Percentiles rank a stretch among this genome's conserved stretches.
Conservation (phyloP, 179 eudicot species). For the Patellifolia procumbens region DNA sequence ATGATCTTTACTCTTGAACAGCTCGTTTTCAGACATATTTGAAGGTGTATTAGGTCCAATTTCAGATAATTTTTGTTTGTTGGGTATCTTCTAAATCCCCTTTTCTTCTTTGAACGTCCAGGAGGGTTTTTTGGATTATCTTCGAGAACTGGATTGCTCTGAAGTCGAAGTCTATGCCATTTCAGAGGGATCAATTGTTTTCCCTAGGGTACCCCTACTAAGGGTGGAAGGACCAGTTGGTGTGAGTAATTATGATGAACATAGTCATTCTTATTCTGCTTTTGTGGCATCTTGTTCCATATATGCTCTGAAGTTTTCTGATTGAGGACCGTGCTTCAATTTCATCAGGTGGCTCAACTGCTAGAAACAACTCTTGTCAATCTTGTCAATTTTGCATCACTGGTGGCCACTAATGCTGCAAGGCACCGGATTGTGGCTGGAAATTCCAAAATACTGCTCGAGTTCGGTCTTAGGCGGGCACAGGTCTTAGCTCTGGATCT, state of each 20-base stretch:
- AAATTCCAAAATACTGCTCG: conserved; percentile 77
- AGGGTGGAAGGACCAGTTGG: conserved; percentile 94
- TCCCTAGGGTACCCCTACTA: conserved; percentile 83
- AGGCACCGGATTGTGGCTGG: conserved; percentile 97
- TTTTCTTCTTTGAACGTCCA: conserved; percentile 11
- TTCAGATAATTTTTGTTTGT: not conserved
- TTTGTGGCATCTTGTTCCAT: not conserved
- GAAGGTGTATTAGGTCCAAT: not conserved
- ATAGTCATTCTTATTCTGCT: not conserved
- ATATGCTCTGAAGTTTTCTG: not conserved
- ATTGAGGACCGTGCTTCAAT: not conserved
- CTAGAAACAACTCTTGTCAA: conserved; percentile 93
- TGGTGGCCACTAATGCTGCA: conserved; percentile 96
- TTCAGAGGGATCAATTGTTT: conserved; percentile 88
- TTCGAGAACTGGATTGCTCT: conserved; percentile 85
- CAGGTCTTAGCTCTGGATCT: conserved; percentile 50
- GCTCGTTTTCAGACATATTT: not conserved
- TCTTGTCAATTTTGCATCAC: conserved; percentile 88
- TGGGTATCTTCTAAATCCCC: not conserved
- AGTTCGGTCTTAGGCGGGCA: conserved; percentile 97
- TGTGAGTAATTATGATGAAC: conserved; percentile 49
- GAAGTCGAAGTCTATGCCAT: conserved; percentile 82
- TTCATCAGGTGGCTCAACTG: conserved; percentile 78
- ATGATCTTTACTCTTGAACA: not conserved
- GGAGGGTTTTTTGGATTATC: conserved; percentile 77